These are phyloP conservation scores for Metarhizium anisopliae DNA, from an alignment of 2,329 filamentous ascomycete species.

Conservation along the genomic window DNA sequence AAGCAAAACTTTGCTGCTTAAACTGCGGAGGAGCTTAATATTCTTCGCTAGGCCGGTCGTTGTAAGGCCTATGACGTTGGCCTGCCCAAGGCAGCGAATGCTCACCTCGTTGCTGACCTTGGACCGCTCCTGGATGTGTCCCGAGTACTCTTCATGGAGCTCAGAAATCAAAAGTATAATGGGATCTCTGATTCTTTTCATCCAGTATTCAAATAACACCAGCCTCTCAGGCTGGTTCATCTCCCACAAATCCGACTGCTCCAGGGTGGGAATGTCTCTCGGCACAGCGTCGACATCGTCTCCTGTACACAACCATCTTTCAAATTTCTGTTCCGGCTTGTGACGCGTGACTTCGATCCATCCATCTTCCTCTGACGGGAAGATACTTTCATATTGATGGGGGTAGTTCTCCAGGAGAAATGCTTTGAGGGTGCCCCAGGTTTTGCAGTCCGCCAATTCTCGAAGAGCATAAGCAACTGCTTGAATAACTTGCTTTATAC, in stretches of 20 bases:
- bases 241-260: background rate
- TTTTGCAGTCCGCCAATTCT: background rate
- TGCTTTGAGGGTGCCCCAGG: background rate
- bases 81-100: conserved; percentile 24
- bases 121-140: conserved; percentile 1
- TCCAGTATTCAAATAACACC: background rate
- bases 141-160: background rate
- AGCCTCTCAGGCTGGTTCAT: background rate
- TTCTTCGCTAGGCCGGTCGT: conserved; percentile 49
- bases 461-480: background rate
- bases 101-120: conserved; percentile 8
- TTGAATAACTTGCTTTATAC: background rate
- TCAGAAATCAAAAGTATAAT: background rate
- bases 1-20: conserved; percentile 48
- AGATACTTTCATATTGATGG: background rate
- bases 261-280: background rate
- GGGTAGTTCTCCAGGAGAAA: background rate
- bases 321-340: background rate
- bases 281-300: background rate
- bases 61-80: conserved; percentile 48
- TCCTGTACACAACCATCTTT: conserved; percentile 1
- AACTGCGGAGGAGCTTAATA: conserved; percentile 35
- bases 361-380: conserved; percentile 1
- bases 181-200: background rate
- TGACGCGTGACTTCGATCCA: background rate